Evolutionary conservation across 129 eudicot genomes (phyloP).

Genomic region (Apium graveolens): DNA sequence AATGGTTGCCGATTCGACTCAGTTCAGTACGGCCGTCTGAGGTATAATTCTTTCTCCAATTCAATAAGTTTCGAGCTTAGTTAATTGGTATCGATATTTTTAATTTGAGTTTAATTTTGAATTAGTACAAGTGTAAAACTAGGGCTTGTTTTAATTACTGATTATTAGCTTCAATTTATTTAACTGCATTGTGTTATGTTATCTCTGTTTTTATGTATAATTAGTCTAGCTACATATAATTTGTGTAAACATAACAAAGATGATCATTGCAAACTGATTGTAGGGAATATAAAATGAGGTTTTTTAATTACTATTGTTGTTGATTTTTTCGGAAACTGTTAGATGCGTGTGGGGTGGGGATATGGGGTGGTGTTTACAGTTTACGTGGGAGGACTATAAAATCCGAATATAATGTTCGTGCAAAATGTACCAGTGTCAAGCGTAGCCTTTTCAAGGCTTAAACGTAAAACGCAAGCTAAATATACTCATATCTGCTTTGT

Average conservation of each 20-base stretch:
- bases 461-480: not conserved
- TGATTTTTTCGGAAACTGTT: not conserved
- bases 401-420: not conserved
- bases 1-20: not conserved
- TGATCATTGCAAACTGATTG: not conserved
- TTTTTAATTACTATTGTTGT: not conserved
- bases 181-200: not conserved
- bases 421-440: not conserved
- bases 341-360: not conserved
- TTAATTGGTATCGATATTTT: not conserved
- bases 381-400: too few species aligned
- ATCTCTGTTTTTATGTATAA: not conserved
- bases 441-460: not conserved
- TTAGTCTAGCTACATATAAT: not conserved
- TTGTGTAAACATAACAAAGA: not conserved
- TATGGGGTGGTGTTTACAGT: too few species aligned
- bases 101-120: not conserved
- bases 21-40: not conserved
- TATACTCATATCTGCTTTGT: not conserved
- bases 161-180: not conserved
- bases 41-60: not conserved
- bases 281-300: not conserved
- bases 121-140: not conserved
- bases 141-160: not conserved
- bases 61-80: not conserved